Base-by-base conservation (phyloP, 2,329 filamentous ascomycete genomes). In the Emergomyces pasteurianus region DNA sequence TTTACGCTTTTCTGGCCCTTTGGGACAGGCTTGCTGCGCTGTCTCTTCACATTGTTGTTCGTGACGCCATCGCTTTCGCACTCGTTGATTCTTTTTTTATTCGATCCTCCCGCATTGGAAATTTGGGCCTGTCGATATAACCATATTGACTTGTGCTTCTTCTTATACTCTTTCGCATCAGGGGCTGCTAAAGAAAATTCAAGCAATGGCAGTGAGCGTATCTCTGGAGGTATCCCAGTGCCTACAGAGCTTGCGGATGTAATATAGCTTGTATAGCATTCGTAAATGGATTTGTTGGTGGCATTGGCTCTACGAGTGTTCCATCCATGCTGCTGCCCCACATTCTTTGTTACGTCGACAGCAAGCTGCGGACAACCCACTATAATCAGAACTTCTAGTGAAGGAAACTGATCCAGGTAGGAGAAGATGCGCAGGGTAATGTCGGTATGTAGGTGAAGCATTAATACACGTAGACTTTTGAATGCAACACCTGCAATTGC, bases 401-500 rank as follows among this genome's bases (percentile, higher is more conserved):
- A 67, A 2, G 74, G 75, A 43, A 79, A 70, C 2, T 58, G 55
- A 21, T 65, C 62, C 16, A 78, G 62, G 61, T 73, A 74, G 38
- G 67, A 65, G 52, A 78, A 70, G 2, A 71, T 61, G 21, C 69
- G 65, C 18, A 61, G 53, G 3, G 71, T 72, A 1, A 78, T 36
- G 4, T 69, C 61, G 7, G 63, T 59, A 58, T 77, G 75, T 43
- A 68, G 61, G 28, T 66, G 66, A 47, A 78, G 62, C 49, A 72
- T 65, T 38, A 79, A 59, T 26, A 75, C 64, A 3, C 72, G 70
- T 3, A 79, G 67, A 58, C 76, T 68, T 50, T 68, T 67, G 60
- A 78, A 75, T 6, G 72, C 72, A 10, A 65, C 65, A 8, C 69
- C 63, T 3, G 65, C 63, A 36, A 65, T 60, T 8, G 69, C 70